Evolutionary conservation across 2,329 filamentous ascomycete species (phyloP).

Genomic region (Thelonectria blattea): DNA sequence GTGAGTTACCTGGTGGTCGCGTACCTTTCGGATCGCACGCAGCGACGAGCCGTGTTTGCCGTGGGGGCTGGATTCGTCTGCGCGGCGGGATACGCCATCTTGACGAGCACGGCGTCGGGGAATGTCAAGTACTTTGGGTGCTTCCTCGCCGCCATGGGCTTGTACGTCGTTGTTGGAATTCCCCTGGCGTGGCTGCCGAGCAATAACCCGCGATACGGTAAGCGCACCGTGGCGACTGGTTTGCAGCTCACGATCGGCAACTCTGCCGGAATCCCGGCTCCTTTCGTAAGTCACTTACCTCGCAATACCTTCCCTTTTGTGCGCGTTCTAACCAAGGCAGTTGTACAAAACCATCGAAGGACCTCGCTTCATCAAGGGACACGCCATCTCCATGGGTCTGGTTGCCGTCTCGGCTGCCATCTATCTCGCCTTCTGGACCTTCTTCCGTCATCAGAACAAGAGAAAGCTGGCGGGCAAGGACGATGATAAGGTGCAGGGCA

Average conservation of each 20-base stretch:
- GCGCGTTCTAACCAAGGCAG: conserved; percentile 21
- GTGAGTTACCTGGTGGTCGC: conserved; percentile 64
- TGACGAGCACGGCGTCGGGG: conserved; percentile 59
- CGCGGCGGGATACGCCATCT: conserved; percentile 61
- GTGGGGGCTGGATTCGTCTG: conserved; percentile 59
- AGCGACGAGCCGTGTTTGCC: conserved; percentile 61
- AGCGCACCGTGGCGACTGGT: conserved; percentile 66
- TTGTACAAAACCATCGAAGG: conserved; percentile 43
- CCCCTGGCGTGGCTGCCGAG: conserved; percentile 53
- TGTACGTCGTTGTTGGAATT: conserved; percentile 56
- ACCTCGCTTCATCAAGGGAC: conserved; percentile 55
- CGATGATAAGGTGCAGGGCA: conserved; percentile 36
- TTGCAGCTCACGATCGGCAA: conserved; percentile 70
- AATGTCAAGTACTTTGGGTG: conserved; percentile 68
- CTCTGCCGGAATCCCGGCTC: conserved; percentile 65
- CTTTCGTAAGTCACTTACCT: conserved; percentile 48
- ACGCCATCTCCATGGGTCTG: conserved; percentile 56
- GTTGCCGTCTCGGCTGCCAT: conserved; percentile 52
- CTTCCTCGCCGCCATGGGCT: conserved; percentile 65
- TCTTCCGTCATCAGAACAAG: conserved; percentile 45
- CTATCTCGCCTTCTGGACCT: conserved; percentile 46
- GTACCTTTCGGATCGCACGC: conserved; percentile 62
- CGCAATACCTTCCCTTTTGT: accelerated
- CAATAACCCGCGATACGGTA: conserved; percentile 69
- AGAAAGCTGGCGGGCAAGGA: conserved; percentile 37